Percentiles rank a stretch among this genome's conserved stretches.
Conservation (phyloP, 2,329 filamentous ascomycete genomes). For the Onygenales sp. region DNA sequence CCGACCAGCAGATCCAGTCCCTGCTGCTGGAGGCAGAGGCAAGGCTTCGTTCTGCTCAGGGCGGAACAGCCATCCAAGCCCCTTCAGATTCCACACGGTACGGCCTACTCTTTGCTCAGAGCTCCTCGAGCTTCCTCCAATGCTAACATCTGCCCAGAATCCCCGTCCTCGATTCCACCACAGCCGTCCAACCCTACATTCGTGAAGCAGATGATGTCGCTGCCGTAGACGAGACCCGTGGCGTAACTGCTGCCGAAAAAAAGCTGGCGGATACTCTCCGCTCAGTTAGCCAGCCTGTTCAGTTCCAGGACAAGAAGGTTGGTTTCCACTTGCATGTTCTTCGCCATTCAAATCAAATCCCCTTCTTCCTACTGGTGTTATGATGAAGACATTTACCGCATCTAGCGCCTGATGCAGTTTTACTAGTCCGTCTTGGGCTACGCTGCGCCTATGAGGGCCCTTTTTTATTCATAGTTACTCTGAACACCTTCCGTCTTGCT, state of each 20-base stretch:
- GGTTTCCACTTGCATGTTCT: conserved; percentile 14
- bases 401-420: conserved; percentile 60
- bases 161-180: conserved; percentile 40
- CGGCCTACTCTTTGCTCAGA: not conserved
- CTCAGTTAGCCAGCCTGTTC: conserved; percentile 44
- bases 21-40: conserved; percentile 55
- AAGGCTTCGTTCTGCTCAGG: conserved; percentile 34
- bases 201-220: conserved; percentile 44
- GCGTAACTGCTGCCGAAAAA: conserved; percentile 40
- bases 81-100: conserved; percentile 8
- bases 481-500: conserved; percentile 42
- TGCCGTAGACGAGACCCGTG: conserved; percentile 42
- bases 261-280: conserved; percentile 40
- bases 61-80: conserved; percentile 3
- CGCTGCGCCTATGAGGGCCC: conserved; percentile 60
- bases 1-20: conserved; percentile 54
- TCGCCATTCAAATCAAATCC: conserved; percentile 5
- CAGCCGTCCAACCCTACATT: conserved; percentile 45
- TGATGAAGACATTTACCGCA: conserved; percentile 70
- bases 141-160: conserved; percentile 19
- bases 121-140: not conserved
- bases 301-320: conserved; percentile 44
- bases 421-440: conserved; percentile 68
- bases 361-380: conserved; percentile 28
- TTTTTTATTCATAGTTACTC: conserved; percentile 63